Percentiles rank a stretch among this genome's conserved stretches.
Conservation (phyloP, 257 asterid species). For the Nicotiana tabacum region DNA sequence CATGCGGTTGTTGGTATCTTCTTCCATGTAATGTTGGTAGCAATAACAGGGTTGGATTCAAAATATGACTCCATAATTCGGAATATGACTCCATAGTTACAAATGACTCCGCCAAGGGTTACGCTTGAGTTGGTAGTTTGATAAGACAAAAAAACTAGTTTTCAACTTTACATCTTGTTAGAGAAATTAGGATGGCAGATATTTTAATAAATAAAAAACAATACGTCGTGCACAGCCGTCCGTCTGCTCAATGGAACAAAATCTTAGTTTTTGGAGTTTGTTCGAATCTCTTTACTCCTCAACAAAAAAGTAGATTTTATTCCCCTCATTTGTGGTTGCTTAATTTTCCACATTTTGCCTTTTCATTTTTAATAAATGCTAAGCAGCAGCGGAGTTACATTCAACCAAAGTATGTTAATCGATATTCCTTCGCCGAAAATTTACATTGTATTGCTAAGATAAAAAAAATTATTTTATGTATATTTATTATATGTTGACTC, state of each 20-base stretch:
- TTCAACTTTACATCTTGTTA: conserved; percentile 12
- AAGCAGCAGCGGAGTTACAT: too few species aligned
- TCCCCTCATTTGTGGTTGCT: neutral
- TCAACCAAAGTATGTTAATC: too few species aligned
- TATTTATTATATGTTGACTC: too few species aligned
- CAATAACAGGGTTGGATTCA: neutral
- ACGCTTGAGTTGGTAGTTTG: conserved; percentile 24
- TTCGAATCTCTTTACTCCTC: conserved; percentile 13
- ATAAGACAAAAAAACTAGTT: conserved; percentile 30
- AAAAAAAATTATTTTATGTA: too few species aligned
- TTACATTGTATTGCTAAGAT: too few species aligned
- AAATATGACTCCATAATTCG: neutral
- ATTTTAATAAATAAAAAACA: neutral
- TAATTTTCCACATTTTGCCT: neutral
- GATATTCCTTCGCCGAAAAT: too few species aligned
- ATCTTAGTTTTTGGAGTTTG: conserved; percentile 29
- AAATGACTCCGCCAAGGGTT: neutral
- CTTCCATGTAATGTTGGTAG: neutral
- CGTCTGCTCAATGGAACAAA: conserved; percentile 19
- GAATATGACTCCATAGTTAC: neutral
- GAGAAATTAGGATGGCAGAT: neutral
- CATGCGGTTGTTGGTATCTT: neutral
- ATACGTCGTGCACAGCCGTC: conserved; percentile 51
- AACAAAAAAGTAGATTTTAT: conserved; percentile 22
- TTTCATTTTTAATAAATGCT: too few species aligned